These are phyloP conservation scores for Chaetomium olivaceum DNA, from an alignment of 2,329 filamentous ascomycete genomes.

Conservation along the genomic window DNA sequence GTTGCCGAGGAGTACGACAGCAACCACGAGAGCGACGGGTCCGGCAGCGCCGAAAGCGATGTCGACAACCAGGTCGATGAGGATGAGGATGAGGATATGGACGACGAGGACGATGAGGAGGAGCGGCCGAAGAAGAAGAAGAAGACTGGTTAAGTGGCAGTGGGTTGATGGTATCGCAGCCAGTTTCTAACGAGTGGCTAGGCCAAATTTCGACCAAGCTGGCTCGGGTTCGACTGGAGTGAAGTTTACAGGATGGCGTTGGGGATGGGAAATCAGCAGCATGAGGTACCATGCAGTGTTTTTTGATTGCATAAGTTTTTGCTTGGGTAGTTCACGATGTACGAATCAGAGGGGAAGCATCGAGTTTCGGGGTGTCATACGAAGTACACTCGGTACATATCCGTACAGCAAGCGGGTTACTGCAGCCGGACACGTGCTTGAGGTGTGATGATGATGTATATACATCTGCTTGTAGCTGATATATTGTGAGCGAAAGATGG, in stretches of 20 bases:
- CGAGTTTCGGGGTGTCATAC: not conserved
- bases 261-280: constrained; percentile 6
- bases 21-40: constrained; percentile 81
- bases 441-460: not conserved
- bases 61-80: constrained; percentile 53
- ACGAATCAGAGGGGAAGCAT: not conserved
- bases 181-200: too few species aligned
- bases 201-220: not conserved
- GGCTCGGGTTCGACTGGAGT: not conserved
- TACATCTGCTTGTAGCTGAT: not conserved
- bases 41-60: constrained; percentile 65
- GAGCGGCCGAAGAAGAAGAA: constrained; percentile 47
- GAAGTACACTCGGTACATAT: too few species aligned
- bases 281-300: not conserved
- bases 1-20: constrained; percentile 96
- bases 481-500: not conserved
- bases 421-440: not conserved
- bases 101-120: constrained; percentile 43
- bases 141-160: constrained; percentile 39
- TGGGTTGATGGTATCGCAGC: not conserved
- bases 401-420: not conserved
- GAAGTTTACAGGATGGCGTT: constrained; percentile 14
- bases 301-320: constrained; percentile 4
- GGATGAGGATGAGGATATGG: constrained; percentile 50
- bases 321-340: constrained; percentile 2